A percentile compares a stretch with the other conserved stretches of the same genome.
phyloP scores from a whole-genome alignment of 306 rosid genomes.

The Inga oerstediana region DNA sequence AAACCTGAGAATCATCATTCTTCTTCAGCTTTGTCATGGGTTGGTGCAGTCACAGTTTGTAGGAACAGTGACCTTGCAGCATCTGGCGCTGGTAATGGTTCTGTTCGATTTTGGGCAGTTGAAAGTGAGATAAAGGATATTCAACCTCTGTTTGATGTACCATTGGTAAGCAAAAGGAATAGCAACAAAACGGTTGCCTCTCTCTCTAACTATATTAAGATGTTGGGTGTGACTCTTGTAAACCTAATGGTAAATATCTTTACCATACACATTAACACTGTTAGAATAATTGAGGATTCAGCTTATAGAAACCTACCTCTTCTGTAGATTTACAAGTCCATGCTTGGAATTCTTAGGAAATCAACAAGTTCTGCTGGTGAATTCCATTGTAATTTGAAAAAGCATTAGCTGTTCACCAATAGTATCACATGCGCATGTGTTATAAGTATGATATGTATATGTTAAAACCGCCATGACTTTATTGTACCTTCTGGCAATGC shows the following conservation, averaged over 20 bases:
- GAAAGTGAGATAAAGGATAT: slow-evolving; percentile 66
- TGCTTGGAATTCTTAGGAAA: neutral
- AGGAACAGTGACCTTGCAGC: slow-evolving; percentile 91
- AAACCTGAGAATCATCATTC: slow-evolving; percentile 42
- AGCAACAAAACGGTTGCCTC: neutral
- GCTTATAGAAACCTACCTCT: neutral
- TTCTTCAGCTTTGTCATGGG: slow-evolving; percentile 75
- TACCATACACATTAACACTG: neutral
- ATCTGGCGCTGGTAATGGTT: slow-evolving; percentile 95
- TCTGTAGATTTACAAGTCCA: neutral
- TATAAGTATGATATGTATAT: slow-evolving; percentile 24
- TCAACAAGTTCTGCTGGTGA: neutral
- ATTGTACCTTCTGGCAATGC: slow-evolving; percentile 31
- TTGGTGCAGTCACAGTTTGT: slow-evolving; percentile 78
- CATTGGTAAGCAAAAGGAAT: slow-evolving; percentile 71
- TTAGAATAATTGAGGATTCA: neutral
- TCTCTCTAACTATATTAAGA: neutral
- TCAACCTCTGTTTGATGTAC: slow-evolving; percentile 58
- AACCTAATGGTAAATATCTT: neutral
- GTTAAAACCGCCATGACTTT: neutral
- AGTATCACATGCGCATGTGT: slow-evolving; percentile 7
- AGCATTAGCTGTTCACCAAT: neutral
- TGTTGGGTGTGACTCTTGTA: slow-evolving; percentile 12
- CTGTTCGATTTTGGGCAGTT: slow-evolving; percentile 74
- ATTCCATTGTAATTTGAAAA: slow-evolving; percentile 1